These are phyloP conservation scores for Fibroporia radiculosa DNA, from an alignment of 768 basidiomycete genomes.

Conservation along the genomic window DNA sequence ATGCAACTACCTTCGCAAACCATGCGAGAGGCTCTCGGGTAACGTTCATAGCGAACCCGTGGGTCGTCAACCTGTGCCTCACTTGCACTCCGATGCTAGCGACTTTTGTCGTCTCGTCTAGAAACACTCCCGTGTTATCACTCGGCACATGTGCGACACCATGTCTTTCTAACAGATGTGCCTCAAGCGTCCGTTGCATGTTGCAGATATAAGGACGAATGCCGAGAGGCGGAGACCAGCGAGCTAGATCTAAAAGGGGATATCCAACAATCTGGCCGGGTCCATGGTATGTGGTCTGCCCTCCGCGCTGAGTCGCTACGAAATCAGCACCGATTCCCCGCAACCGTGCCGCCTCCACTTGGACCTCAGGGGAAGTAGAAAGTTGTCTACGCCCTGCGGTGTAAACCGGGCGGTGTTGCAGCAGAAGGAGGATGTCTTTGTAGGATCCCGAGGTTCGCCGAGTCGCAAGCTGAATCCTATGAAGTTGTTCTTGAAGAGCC, in stretches of 20 bases:
- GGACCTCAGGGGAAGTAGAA: slow-evolving; percentile 41
- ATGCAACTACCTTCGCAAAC: slow-evolving; percentile 88
- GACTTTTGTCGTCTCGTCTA: slow-evolving; percentile 74
- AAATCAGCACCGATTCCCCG: slow-evolving; percentile 82
- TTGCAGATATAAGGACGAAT: slow-evolving; percentile 80
- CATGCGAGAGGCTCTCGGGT: slow-evolving; percentile 73
- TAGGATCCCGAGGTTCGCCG: slow-evolving; percentile 34
- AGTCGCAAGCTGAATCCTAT: slow-evolving; percentile 52
- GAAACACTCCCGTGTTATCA: slow-evolving; percentile 87
- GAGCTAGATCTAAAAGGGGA: slow-evolving; percentile 84
- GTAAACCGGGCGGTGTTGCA: slow-evolving; percentile 92
- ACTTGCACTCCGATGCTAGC: slow-evolving; percentile 97
- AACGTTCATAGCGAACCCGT: slow-evolving; percentile 92
- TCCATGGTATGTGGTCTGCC: slow-evolving; percentile 94
- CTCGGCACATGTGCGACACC: slow-evolving; percentile 49
- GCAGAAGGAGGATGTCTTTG: slow-evolving; percentile 63
- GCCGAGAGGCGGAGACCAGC: slow-evolving; percentile 61
- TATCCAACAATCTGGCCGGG: slow-evolving; percentile 97
- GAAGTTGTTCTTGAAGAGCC: slow-evolving; percentile 62
- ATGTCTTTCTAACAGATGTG: slow-evolving; percentile 53
- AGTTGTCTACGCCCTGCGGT: slow-evolving; percentile 85
- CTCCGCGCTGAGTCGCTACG: slow-evolving; percentile 73
- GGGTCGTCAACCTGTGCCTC: slow-evolving; percentile 87
- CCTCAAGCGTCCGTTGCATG: slow-evolving; percentile 65
- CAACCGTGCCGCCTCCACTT: slow-evolving; percentile 57